These are phyloP conservation scores for Dendryphion nanum DNA, from an alignment of 2,329 filamentous ascomycete genomes.

Conservation along the genomic window DNA sequence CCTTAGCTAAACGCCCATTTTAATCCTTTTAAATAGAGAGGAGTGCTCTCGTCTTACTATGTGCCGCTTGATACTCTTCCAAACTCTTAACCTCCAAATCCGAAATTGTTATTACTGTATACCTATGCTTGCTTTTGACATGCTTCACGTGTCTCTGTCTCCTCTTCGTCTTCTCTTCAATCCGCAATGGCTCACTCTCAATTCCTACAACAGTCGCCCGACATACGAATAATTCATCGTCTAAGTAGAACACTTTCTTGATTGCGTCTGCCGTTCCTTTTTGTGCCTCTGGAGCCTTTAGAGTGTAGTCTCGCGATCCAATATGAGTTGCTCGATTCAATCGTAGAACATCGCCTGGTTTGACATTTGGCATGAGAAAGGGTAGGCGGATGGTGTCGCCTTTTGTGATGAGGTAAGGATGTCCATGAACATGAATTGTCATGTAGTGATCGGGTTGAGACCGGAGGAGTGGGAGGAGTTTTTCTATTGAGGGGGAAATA, in stretches of 20 bases:
- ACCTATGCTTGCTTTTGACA: slow-evolving; percentile 86
- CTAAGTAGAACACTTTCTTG: slow-evolving; percentile 60
- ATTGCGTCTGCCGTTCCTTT: slow-evolving; percentile 30
- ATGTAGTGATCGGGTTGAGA: slow-evolving; percentile 76
- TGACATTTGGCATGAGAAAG: slow-evolving; percentile 49
- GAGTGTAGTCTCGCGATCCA: slow-evolving; percentile 85
- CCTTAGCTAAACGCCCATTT: too few relatives aligned
- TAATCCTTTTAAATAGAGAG: too few relatives aligned
- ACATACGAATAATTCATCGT: slow-evolving; percentile 81
- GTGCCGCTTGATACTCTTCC: slow-evolving; percentile 51
- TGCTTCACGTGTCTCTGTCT: slow-evolving; percentile 65
- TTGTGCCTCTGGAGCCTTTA: slow-evolving; percentile 55
- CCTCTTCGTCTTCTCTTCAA: slow-evolving; percentile 62
- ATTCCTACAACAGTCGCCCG: slow-evolving; percentile 80
- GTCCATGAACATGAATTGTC: slow-evolving; percentile 74
- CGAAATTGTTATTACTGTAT: slow-evolving; percentile 80
- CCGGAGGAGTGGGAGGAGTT: slow-evolving; percentile 68
- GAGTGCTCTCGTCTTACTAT: too few relatives aligned
- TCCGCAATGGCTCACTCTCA: slow-evolving; percentile 65
- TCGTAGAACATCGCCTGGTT: slow-evolving; percentile 79
- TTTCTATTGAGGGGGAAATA: slow-evolving; percentile 56
- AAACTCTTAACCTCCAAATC: slow-evolving; percentile 68
- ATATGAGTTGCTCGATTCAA: slow-evolving; percentile 81
- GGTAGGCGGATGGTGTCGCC: slow-evolving; percentile 51
- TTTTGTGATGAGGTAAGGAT: slow-evolving; percentile 72